Conservation (phyloP, 108 stramenopile genomes). For the Discostella pseudostelligera region DNA sequence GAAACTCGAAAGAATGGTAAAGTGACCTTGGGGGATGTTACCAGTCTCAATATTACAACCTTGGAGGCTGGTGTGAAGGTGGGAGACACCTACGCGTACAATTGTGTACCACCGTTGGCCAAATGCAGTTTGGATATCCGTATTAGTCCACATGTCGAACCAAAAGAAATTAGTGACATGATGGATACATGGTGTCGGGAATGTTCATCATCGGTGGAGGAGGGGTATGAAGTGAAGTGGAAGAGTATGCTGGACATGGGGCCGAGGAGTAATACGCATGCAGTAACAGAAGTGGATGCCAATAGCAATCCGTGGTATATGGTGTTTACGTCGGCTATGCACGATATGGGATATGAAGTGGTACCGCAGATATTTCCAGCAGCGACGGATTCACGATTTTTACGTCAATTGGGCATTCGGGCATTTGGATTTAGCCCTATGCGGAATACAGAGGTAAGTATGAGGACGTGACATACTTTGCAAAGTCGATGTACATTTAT, state of each 20-base stretch:
- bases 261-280: constrained; percentile 47
- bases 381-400: constrained; percentile 92
- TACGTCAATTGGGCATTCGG: constrained; percentile 83
- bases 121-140: constrained; percentile 93
- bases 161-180: constrained; percentile 78
- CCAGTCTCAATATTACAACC: constrained; percentile 92
- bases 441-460: constrained; percentile 68
- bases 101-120: constrained; percentile 88
- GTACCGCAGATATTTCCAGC: constrained; percentile 95
- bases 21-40: constrained; percentile 93
- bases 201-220: constrained; percentile 44
- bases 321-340: constrained; percentile 70
- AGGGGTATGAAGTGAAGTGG: constrained; percentile 74
- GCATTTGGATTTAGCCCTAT: constrained; percentile 96
- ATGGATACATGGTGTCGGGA: constrained; percentile 91
- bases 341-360: constrained; percentile 58
- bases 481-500: neutral
- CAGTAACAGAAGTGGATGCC: constrained; percentile 70
- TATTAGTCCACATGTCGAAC: constrained; percentile 83
- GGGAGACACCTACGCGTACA: constrained; percentile 80
- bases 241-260: constrained; percentile 50
- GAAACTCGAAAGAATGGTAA: constrained; percentile 53
- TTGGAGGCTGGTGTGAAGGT: constrained; percentile 86
- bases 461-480: too few species aligned
- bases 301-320: constrained; percentile 89